Evolutionary conservation across 1,284 basidiomycete genomes (phyloP).

Genomic region (Pascua sp.): DNA sequence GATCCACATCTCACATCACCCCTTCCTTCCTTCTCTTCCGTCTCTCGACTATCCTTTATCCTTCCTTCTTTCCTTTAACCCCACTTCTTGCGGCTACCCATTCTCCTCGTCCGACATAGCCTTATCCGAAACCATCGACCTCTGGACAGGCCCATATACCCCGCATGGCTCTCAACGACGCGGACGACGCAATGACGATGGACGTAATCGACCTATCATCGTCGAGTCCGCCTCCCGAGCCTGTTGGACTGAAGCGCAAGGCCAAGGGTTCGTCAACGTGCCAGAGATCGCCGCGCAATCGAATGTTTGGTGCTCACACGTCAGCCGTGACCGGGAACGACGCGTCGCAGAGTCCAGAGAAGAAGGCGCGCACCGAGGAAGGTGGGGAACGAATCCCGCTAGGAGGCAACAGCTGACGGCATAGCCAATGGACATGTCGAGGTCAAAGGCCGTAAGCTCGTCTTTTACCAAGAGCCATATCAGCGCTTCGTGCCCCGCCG

Average conservation of each 20-base stretch:
- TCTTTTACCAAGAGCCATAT: conserved; percentile 26
- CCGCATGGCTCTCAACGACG: neutral
- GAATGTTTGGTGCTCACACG: neutral
- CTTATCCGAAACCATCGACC: neutral
- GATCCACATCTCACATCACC: no score
- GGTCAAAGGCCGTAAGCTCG: conserved; percentile 28
- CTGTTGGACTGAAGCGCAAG: conserved; percentile 11
- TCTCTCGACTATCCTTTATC: neutral
- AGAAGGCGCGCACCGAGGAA: conserved; percentile 4
- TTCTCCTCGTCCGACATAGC: neutral
- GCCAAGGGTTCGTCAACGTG: conserved; percentile 1
- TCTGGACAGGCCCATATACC: no score
- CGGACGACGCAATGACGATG: neutral
- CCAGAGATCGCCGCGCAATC: no score
- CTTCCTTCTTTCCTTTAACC: neutral
- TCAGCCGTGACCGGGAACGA: neutral
- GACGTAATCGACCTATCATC: conserved; percentile 13
- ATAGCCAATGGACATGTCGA: conserved; percentile 19
- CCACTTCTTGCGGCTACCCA: neutral
- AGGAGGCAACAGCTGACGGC: neutral
- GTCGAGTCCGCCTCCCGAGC: conserved; percentile 9
- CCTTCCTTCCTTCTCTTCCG: neutral
- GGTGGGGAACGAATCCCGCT: no score
- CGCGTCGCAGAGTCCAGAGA: neutral
- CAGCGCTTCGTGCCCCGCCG: conserved; percentile 19